Evolutionary conservation across 108 stramenopile species (phyloP).

Genomic region (Mediolabrus comicus): DNA sequence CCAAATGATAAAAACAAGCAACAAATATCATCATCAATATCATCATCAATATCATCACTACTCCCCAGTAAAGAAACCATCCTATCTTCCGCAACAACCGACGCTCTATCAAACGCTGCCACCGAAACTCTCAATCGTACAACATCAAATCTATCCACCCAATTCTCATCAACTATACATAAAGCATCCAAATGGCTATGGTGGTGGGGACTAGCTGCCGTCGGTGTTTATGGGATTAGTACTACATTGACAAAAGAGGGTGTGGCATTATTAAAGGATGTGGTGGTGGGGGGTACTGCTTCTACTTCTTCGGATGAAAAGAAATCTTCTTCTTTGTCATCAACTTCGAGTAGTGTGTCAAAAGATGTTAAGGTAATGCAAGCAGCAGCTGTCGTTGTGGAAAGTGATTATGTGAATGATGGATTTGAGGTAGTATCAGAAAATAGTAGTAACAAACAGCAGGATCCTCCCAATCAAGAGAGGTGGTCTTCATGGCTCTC

Average conservation of each 20-base stretch:
- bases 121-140: constrained; percentile 5
- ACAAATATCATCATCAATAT: background rate
- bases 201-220: constrained; percentile 69
- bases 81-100: background rate
- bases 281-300: background rate
- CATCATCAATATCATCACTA: too few relatives aligned
- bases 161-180: constrained; percentile 7
- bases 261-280: constrained; percentile 31
- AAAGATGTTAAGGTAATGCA: background rate
- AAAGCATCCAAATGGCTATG: constrained; percentile 49
- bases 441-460: background rate
- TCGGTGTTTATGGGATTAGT: constrained; percentile 69
- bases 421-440: background rate
- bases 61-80: background rate
- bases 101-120: background rate
- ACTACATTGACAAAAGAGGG: constrained; percentile 62
- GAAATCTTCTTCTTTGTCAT: background rate
- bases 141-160: constrained; percentile 5
- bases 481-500: background rate
- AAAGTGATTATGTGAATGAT: background rate
- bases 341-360: background rate
- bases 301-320: background rate
- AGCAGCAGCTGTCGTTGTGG: background rate
- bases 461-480: background rate
- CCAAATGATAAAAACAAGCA: too few relatives aligned